Base-by-base conservation (phyloP, 116 monocot species). In the Dioscorea cayenensis region DNA sequence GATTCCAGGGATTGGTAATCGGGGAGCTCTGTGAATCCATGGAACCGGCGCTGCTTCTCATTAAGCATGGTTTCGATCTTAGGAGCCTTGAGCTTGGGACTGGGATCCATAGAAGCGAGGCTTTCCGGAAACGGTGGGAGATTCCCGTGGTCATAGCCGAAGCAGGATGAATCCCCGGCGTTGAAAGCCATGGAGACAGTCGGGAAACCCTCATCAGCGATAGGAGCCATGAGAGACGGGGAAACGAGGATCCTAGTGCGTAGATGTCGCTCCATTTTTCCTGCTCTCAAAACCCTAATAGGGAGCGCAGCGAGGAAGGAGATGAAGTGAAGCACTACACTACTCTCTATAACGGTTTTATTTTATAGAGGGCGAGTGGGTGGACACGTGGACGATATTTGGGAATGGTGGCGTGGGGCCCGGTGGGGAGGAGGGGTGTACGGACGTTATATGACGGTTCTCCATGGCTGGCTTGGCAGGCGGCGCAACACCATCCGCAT, bases 321-420 rank as follows among this genome's bases (percentile, higher is more conserved):
- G 17, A 65, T 14, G 65, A 65, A 35, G 65, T 2, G 28, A 12
- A 35, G 18, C 65, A 1, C 28, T n/a, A n/a, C n/a, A n/a, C n/a
- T n/a, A n/a, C n/a, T n/a, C n/a, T 11, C 32, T 32, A 0, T 32
- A 19, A 16, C 35, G 65, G 16, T 11, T 32, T 32, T 32, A 1
- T 32, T 32, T 65, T 65, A 65, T 35, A 35, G 18, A 32, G 29
- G 65, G 35, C 11, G 65, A 27, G 17, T 65, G 32, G 65, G 29
- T 11, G 32, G 32, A 65, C 65, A 35, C 65, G 65, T 65, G 65
- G 65, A 32, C 8, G 65, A 65, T 32, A 32, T 65, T 65, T 36
- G 65, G 22, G 0, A 7, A 9, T 21, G 7, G 23, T 21, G 0
- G 11, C 62, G 23, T 59, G 59, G 59, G 17, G 32, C 32, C 25